A percentile compares a stretch with the other conserved stretches of the same genome.
Evolutionary conservation across 208 protist species (phyloP).

Genomic region (Leishmania lainsoni): DNA sequence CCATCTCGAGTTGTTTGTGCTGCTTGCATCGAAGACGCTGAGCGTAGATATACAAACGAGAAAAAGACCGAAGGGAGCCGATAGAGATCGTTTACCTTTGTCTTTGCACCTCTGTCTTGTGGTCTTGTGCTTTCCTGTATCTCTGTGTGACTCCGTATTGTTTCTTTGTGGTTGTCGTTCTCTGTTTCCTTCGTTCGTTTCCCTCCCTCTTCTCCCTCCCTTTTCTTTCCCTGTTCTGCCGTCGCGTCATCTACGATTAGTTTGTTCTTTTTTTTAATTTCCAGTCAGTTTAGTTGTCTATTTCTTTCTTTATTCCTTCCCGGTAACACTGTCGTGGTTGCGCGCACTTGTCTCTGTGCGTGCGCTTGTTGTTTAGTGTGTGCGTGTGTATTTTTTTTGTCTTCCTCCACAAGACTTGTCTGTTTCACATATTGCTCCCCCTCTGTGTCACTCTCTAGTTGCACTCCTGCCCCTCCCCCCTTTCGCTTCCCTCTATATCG

Average conservation of each 20-base stretch:
- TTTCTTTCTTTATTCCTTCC: slow-evolving; percentile 1
- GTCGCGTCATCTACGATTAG: neutral
- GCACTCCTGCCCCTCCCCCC: neutral
- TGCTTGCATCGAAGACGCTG: neutral
- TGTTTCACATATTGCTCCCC: neutral
- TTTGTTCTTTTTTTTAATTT: slow-evolving; percentile 2
- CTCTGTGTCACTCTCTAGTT: neutral
- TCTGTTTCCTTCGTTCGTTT: neutral
- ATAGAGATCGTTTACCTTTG: neutral
- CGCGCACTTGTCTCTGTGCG: neutral
- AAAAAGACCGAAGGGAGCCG: neutral
- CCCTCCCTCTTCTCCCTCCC: neutral
- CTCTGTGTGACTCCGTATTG: neutral
- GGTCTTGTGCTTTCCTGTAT: neutral
- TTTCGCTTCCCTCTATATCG: neutral
- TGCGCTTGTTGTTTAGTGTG: slow-evolving; percentile 3
- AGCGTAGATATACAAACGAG: neutral
- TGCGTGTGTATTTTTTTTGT: neutral
- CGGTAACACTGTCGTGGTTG: neutral
- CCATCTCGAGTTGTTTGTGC: neutral
- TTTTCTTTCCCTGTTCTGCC: neutral
- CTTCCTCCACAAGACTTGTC: neutral
- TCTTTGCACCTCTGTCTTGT: neutral
- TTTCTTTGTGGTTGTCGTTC: neutral
- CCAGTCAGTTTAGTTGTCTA: neutral